Evolutionary conservation across 2,329 filamentous ascomycete genomes (phyloP), one percentile per base, ranked within the genome.

Genomic region (Alternaria novae-zelandiae): DNA sequence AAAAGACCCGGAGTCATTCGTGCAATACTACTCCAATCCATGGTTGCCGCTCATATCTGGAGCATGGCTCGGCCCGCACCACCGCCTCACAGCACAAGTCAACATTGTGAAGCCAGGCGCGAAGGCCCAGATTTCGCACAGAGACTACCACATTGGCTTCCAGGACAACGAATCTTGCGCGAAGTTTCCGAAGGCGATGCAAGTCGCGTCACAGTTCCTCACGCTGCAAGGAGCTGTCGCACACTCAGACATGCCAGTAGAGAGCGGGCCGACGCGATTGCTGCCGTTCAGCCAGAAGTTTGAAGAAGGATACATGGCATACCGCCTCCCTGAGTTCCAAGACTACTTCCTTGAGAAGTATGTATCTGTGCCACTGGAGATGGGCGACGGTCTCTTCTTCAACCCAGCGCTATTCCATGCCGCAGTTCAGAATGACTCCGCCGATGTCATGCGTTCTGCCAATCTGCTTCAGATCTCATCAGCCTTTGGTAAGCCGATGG

Each of bases 141-240:
- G 88, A 1, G 88, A 90, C 71, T 90, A 90, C 70, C 88, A 90
- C 69, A 82, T 90, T 1, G 88, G 88, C 0, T 90, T 90, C 76
- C 87, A 89, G 73, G 86, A 84, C 0, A 72, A 81, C 3, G 82
- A 82, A 7, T 78, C 78, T 1, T 75, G 74, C 46, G 80, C 81
- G 0, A 76, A 71, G 17, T 87, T 85, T 63, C 88, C 88, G 0
- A 82, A 81, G 43, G 82, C 82, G 0, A 81, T 84, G 74, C 88
- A 90, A 46, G 66, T 83, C 1, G 83, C 86, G 0, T 86, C 82
- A 25, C 86, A 87, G 70, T 84, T 86, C 59, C 76, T 90, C 25
- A 90, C 88, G 3, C 79, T 90, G 12, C 88, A 90, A 71, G 88
- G 88, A 0, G 88, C 87, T 0, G 84, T 90, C 1, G 88, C 88